Evolutionary conservation across 2,329 filamentous ascomycete species (phyloP).

Genomic region (Pyrenochaeta sp.): DNA sequence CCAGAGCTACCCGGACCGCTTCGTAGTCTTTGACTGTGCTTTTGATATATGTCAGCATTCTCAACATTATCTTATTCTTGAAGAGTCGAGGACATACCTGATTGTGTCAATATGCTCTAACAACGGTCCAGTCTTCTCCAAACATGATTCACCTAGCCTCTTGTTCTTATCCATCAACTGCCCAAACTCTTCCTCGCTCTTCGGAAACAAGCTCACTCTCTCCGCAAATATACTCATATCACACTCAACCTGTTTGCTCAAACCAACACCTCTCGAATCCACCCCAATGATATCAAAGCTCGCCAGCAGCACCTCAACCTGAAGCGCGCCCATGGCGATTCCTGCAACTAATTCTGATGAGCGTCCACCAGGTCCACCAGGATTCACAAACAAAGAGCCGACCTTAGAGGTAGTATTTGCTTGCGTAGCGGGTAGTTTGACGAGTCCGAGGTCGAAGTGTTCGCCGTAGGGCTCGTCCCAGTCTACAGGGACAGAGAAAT

Average conservation of each 20-base stretch:
- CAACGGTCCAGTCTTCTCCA: slow-evolving; percentile 50
- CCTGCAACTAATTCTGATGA: slow-evolving; percentile 36
- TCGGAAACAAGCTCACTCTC: slow-evolving; percentile 49
- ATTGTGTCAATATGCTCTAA: slow-evolving; percentile 55
- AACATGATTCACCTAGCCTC: slow-evolving; percentile 52
- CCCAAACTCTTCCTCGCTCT: slow-evolving; percentile 49
- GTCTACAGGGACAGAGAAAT: slow-evolving; percentile 40
- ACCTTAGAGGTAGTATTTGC: slow-evolving; percentile 28
- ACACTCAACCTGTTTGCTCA: slow-evolving; percentile 53
- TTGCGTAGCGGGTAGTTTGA: slow-evolving; percentile 21
- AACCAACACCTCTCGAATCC: slow-evolving; percentile 55
- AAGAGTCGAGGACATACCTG: slow-evolving; percentile 5
- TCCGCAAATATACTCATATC: slow-evolving; percentile 50
- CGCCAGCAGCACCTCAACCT: slow-evolving; percentile 17
- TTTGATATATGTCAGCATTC: neutral
- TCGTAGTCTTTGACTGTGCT: slow-evolving; percentile 44
- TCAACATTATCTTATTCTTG: neutral
- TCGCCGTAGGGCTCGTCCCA: slow-evolving; percentile 38
- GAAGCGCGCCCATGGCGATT: slow-evolving; percentile 6
- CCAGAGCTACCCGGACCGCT: slow-evolving; percentile 43
- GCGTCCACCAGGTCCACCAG: slow-evolving; percentile 51
- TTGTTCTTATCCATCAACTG: slow-evolving; percentile 51
- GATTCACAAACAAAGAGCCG: slow-evolving; percentile 54
- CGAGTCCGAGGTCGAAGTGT: slow-evolving; percentile 38
- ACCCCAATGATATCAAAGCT: slow-evolving; percentile 56